Base-by-base conservation (phyloP, 2,329 filamentous ascomycete genomes). In the Lecanoromycetidae sp. region DNA sequence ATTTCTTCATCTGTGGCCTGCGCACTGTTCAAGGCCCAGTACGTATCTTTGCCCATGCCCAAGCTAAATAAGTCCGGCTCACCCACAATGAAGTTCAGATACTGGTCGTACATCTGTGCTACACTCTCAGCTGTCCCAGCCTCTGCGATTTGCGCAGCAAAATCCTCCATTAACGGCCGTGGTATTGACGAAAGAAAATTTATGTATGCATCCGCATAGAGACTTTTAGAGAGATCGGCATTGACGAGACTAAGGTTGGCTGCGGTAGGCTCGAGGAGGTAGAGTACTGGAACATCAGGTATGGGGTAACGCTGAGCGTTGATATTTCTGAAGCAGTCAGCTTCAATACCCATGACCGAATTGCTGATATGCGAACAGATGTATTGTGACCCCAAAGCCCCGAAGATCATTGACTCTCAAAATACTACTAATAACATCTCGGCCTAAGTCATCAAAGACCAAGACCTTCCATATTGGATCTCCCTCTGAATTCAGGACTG, bases 391-490 rank as follows among this genome's bases (percentile, higher is more conserved):
- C n/a, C 93, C 91, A 78, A 91, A 87, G 52, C 83, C 78, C 53
- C 93, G 76, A 61, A 98, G 70, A 66, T 98, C 91, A 60, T 87
- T 94, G 53, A 98, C 91, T 50, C 88, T 77, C 54, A 98, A 72
- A 2, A 98, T 88, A 60, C 88, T 95, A 69, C 87, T 95, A 60
- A 98, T 95, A 50, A 98, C 85, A 75, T 96, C 88, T 63, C 88
- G 77, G 39, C 90, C 91, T 57, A 82, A 68, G 57, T 90, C 84
- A 65, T 98, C 93, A 61, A 98, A 96, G 8, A 98, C 87, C 44
- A 98, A 71, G 5, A 96, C 85, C 65, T 96, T 96, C 90, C 90
- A 96, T 68, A 95, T 88, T 1, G 90, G 88, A 59, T 94, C 86
- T 53, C 88, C 87, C 57, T 93, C 82, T 38, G 85, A 75, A 56